Evolutionary conservation across 768 basidiomycete genomes (phyloP).

Genomic region (Suillus subluteus): DNA sequence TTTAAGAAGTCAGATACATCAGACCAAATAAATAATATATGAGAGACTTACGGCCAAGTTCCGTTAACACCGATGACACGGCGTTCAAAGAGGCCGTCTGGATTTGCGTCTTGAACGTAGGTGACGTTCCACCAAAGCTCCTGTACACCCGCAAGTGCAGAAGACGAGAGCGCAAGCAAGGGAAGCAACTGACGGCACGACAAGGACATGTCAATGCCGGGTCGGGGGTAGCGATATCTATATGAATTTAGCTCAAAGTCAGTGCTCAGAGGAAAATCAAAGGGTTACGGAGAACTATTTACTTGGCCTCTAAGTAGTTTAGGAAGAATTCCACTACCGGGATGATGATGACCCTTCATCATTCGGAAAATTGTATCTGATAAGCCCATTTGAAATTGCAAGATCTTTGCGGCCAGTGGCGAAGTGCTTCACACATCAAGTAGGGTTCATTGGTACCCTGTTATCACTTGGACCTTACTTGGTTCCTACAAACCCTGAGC

Average conservation of each 20-base stretch:
- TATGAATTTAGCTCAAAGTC: not conserved
- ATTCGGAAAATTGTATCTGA: too few relatives aligned
- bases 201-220: not conserved
- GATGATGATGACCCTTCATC: not conserved
- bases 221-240: not conserved
- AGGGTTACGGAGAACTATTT: too few relatives aligned
- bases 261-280: too few relatives aligned
- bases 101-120: slow-evolving; percentile 77
- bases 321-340: too few relatives aligned
- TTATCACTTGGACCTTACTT: too few relatives aligned
- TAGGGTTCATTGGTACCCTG: too few relatives aligned
- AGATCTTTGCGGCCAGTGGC: too few relatives aligned
- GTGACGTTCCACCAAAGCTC: slow-evolving; percentile 93
- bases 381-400: too few relatives aligned
- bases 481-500: too few relatives aligned
- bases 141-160: slow-evolving; percentile 63
- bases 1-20: not conserved
- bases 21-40: not conserved
- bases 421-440: too few relatives aligned
- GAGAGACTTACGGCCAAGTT: slow-evolving; percentile 83
- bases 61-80: slow-evolving; percentile 87
- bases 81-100: slow-evolving; percentile 79
- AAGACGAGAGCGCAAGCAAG: slow-evolving; percentile 30
- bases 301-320: not conserved
- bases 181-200: slow-evolving; percentile 14